phyloP scores from a whole-genome alignment of 2,329 filamentous ascomycete species.

The Ophiocordyceps australis region DNA sequence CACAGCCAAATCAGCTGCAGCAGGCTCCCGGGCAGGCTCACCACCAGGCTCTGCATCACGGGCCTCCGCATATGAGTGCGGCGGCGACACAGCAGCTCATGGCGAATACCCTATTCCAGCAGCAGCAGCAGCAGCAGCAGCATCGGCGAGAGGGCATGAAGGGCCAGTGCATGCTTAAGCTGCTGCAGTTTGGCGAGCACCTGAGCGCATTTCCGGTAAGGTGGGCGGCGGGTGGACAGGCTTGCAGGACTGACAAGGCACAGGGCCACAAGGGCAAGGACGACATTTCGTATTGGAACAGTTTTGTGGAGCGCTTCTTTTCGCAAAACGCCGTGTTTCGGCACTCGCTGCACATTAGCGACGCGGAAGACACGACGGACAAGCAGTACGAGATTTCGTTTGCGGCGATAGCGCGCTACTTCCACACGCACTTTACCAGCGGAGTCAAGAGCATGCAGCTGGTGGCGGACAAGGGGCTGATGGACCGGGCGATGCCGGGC shows the following conservation, averaged over 20 bases:
- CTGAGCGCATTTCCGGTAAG: conserved; percentile 38
- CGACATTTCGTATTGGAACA: conserved; percentile 60
- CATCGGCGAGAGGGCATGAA: conserved; percentile 33
- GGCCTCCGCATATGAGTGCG: no score
- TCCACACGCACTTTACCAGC: conserved; percentile 74
- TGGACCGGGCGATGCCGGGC: conserved; percentile 36
- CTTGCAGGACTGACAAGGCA: conserved; percentile 2
- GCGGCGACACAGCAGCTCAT: conserved; percentile 16
- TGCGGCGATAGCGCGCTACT: conserved; percentile 71
- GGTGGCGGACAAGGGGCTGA: conserved; percentile 50
- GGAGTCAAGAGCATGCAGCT: conserved; percentile 77
- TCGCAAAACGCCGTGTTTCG: conserved; percentile 59
- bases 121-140: conserved; percentile 30
- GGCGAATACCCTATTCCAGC: conserved; percentile 17
- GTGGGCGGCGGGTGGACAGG: no score
- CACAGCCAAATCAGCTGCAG: conserved; percentile 11
- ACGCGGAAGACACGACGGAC: conserved; percentile 36
- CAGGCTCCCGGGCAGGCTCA: conserved; percentile 15
- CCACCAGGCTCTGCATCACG: conserved; percentile 10
- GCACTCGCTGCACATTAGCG: conserved; percentile 44
- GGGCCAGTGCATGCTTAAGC: conserved; percentile 36
- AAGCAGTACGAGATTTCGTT: conserved; percentile 81
- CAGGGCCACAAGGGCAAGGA: conserved; percentile 42
- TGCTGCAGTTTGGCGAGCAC: conserved; percentile 45
- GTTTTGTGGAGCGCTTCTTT: conserved; percentile 70